phyloP scores from a whole-genome alignment of 257 asterid genomes.

The Nicotiana sylvestris region DNA sequence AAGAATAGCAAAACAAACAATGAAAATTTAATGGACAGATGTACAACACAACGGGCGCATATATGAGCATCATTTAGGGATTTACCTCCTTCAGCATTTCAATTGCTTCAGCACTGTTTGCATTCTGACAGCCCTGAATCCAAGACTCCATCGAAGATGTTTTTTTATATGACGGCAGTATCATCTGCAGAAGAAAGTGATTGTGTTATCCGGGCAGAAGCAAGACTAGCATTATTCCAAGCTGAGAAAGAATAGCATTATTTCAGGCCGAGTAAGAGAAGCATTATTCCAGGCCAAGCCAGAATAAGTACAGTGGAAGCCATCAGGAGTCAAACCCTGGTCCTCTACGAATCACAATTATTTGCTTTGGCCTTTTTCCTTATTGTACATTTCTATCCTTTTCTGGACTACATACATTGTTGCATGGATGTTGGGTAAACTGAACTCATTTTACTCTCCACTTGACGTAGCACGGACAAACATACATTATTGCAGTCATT shows the following conservation, averaged over 20 bases:
- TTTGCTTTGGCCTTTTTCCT: neutral
- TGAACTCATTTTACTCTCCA: constrained; percentile 5
- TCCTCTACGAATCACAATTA: neutral
- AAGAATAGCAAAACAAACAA: neutral
- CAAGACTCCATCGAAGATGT: constrained; percentile 56
- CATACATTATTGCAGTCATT: neutral
- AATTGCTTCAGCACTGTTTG: constrained; percentile 69
- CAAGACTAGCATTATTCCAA: neutral
- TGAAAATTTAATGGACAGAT: neutral
- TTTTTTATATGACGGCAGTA: constrained; percentile 48
- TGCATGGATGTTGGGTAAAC: neutral
- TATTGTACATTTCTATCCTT: neutral
- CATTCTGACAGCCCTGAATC: constrained; percentile 70
- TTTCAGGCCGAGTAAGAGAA: constrained; percentile 13
- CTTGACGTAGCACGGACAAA: neutral
- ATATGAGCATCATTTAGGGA: constrained; percentile 8
- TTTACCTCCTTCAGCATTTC: constrained; percentile 87
- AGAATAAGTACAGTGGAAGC: neutral
- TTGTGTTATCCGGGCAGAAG: constrained; percentile 18
- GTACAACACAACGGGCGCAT: neutral
- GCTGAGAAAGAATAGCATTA: neutral
- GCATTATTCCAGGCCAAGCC: constrained; percentile 10
- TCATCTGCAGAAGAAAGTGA: constrained; percentile 57
- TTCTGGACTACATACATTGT: no score
- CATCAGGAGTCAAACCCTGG: constrained; percentile 2